Percentiles rank a stretch among this genome's conserved stretches.
phyloP scores from a whole-genome alignment of 1,284 basidiomycete species.

The Moesziomyces parantarcticus region DNA sequence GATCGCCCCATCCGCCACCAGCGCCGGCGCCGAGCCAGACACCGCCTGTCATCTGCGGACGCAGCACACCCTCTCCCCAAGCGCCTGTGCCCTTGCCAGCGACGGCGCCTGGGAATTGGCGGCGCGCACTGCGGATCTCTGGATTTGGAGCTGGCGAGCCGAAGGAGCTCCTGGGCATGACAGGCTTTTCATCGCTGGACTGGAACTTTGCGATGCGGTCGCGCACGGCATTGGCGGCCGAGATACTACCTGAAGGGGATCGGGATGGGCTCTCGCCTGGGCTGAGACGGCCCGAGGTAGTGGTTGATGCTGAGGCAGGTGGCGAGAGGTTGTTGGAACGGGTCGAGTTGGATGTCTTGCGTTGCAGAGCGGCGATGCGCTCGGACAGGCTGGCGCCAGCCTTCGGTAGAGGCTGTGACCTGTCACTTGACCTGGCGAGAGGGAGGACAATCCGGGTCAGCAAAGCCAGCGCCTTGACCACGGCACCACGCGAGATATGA shows the following conservation, averaged over 20 bases:
- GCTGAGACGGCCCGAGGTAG: slow-evolving; percentile 32
- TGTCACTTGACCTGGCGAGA: slow-evolving; percentile 25
- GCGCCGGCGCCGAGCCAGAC: slow-evolving; percentile 54
- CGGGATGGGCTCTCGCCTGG: slow-evolving; percentile 42
- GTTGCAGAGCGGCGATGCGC: slow-evolving; percentile 59
- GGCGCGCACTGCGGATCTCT: slow-evolving; percentile 40
- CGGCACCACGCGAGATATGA: too few relatives aligned
- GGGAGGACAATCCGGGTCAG: neutral
- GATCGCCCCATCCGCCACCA: slow-evolving; percentile 49
- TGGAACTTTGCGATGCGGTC: slow-evolving; percentile 62
- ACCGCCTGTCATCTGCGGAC: slow-evolving; percentile 62
- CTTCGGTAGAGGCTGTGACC: slow-evolving; percentile 36
- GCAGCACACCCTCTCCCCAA: slow-evolving; percentile 57
- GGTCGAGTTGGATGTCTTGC: slow-evolving; percentile 48
- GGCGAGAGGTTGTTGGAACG: slow-evolving; percentile 34
- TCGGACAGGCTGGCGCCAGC: slow-evolving; percentile 54
- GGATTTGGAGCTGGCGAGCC: slow-evolving; percentile 59
- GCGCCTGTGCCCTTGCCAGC: slow-evolving; percentile 49
- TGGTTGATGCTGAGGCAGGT: slow-evolving; percentile 11
- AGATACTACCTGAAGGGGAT: slow-evolving; percentile 28
- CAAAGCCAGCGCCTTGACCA: neutral
- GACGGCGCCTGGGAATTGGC: slow-evolving; percentile 49
- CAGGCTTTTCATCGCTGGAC: slow-evolving; percentile 47
- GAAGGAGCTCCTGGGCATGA: slow-evolving; percentile 60
- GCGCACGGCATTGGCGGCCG: slow-evolving; percentile 41